These are phyloP conservation scores for Aspergillus sp. DNA, from an alignment of 2,329 filamentous ascomycete genomes.

Conservation along the genomic window DNA sequence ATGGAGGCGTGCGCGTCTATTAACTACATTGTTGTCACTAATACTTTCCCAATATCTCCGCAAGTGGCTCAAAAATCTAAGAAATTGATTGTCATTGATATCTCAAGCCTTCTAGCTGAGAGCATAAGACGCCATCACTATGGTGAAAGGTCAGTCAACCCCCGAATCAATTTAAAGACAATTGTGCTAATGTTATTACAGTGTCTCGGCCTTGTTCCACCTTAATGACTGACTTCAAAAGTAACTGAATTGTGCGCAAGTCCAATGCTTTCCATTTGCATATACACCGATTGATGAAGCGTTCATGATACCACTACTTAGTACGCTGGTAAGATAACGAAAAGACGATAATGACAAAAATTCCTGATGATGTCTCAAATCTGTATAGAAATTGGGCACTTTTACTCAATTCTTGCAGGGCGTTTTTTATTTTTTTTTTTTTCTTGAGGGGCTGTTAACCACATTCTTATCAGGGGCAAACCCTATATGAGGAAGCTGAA, in stretches of 20 bases:
- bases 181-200: conserved; percentile 27
- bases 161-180: conserved; percentile 21
- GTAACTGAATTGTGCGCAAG: background rate
- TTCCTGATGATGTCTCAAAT: conserved; percentile 18
- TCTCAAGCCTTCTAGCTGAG: conserved; percentile 84
- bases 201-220: conserved; percentile 62
- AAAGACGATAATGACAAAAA: conserved; percentile 23
- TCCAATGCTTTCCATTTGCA: conserved; percentile 6
- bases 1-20: conserved; percentile 92
- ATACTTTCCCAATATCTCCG: conserved; percentile 88
- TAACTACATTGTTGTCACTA: conserved; percentile 90
- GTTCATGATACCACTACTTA: conserved; percentile 7
- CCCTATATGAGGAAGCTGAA: conserved; percentile 6
- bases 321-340: conserved; percentile 22
- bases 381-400: conserved; percentile 10
- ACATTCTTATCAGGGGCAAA: conserved; percentile 1
- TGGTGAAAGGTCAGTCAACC: conserved; percentile 74
- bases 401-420: conserved; percentile 9
- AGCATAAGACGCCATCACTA: conserved; percentile 96
- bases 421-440: background rate
- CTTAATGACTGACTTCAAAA: conserved; percentile 48
- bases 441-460: background rate
- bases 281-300: conserved; percentile 6
- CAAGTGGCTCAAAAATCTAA: conserved; percentile 67
- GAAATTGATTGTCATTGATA: conserved; percentile 86